A percentile compares a stretch with the other conserved stretches of the same genome.
These are phyloP conservation scores for Arctostaphylos glauca DNA, from an alignment of 148 eudicot genomes.

Conservation along the genomic window DNA sequence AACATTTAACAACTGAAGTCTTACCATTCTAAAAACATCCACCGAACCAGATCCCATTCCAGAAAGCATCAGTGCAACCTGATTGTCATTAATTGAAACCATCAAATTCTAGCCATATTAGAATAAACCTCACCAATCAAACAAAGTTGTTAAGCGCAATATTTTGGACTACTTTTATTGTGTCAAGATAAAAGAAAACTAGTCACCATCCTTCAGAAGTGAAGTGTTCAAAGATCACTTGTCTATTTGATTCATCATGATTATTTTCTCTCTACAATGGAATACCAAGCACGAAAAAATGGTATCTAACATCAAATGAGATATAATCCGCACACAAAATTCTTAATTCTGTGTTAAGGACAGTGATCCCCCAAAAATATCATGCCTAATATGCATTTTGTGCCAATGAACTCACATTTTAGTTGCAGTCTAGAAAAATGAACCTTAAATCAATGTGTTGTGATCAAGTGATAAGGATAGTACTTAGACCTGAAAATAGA, in stretches of 20 bases:
- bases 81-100: slow-evolving; percentile 22
- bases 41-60: slow-evolving; percentile 83
- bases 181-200: background rate
- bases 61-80: slow-evolving; percentile 94
- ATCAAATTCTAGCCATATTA: background rate
- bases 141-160: background rate
- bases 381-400: background rate
- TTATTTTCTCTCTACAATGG: background rate
- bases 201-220: too few relatives aligned
- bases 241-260: background rate
- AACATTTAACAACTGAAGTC: slow-evolving; percentile 4
- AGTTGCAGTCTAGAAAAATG: background rate
- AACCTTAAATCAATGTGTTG: background rate
- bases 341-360: background rate
- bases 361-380: background rate
- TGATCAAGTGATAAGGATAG: background rate
- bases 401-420: background rate
- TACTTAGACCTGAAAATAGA: background rate
- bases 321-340: background rate
- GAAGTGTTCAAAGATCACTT: background rate
- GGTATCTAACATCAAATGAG: background rate
- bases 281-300: slow-evolving; percentile 6
- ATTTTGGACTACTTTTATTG: background rate
- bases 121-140: background rate
- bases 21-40: slow-evolving; percentile 94